Base-by-base conservation (phyloP, 441 rosid species). In the Geranium incanum region DNA sequence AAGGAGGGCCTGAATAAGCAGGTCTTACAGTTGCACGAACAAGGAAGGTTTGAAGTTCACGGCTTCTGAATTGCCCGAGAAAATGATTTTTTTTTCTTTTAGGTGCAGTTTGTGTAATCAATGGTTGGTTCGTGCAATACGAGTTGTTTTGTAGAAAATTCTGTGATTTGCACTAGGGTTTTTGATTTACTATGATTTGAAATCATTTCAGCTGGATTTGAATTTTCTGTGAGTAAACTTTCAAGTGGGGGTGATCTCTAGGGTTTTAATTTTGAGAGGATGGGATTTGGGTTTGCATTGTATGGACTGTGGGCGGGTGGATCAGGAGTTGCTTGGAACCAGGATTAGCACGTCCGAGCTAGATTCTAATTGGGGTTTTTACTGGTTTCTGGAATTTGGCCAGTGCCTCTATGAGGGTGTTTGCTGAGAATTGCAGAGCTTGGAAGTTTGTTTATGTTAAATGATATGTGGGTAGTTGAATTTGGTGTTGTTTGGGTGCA, bases 281-380 rank as follows among this genome's bases (percentile, higher is more conserved):
- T 88, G 91, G 81, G 84, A 86, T 83, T 89, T 84, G 84, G 85
- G 68, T 83, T 83, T 78, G 82, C 89, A 82, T 80, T 84, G 83
- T 84, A 68, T 78, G 79, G 84, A 74, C 76, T 81, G 76, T 38
- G 78, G 79, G 79, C 66, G 80, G 72, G 80, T 77, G 79, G 75
- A 78, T 75, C 76, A 78, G 50, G 72, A 67, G 71, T 71, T 73
- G 62, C 75, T 72, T 78, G 79, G 75, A 81, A 76, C 73, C 67
- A 69, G 69, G 78, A 63, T 71, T 74, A 79, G 69, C 77, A 41
- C 48, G 48, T 36, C 66, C 71, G 21, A 70, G 65, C 79, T 75
- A 72, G 76, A 64, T 77, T 72, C 72, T 13, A 50, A 59, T 39
- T 62, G 3, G 52, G 72, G 73, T 23, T 41, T 55, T 4, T 28